Evolutionary conservation across 2,329 filamentous ascomycete genomes (phyloP), one percentile per base, ranked within the genome.

Genomic region (Penicillium nordicum): DNA sequence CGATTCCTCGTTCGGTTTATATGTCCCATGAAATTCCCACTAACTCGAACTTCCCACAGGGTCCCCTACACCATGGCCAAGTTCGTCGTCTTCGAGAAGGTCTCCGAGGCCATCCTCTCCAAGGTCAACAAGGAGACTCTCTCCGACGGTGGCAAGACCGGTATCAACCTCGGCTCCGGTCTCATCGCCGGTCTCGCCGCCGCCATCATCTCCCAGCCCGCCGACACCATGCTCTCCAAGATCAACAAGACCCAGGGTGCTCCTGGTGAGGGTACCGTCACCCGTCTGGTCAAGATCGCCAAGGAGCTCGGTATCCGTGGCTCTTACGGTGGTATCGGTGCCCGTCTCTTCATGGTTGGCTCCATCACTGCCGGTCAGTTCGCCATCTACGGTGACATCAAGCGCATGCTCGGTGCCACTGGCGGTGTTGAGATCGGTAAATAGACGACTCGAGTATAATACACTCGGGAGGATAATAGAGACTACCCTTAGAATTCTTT

Each of bases 51-150:
- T 27, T 32, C 3, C 45, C 45, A 5, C 64, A 90, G 88, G 83
- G 87, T 95, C 69, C 90, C 90, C 64, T 95, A 95, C 83, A 95
- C 90, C 77, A 92, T 94, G 88, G 83, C 90, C 84, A 95, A 95
- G 83, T 95, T 95, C 81, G 90, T 93, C 78, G 90, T 92, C 70
- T 94, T 85, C 84, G 90, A 95, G 81, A 93, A 93, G 84, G 88
- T 91, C 69, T 81, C 86, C 69, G 90, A 94, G 81, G 71, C 82
- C 66, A 76, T 89, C 80, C 93, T 87, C 84, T 76, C 79, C 67
- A 62, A 72, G 51, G 77, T 88, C 73, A 87, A 90, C 83, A 93
- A 92, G 84, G 78, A 82, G 71, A 81, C 79, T 58, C 78, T 89
- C 67, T 88, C 87, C 70, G 78, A 83, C 70, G 82, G 82, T 71